Evolutionary conservation across 345 rosid genomes (phyloP), one percentile per base, ranked within the genome.

Genomic region (Pistacia atlantica): DNA sequence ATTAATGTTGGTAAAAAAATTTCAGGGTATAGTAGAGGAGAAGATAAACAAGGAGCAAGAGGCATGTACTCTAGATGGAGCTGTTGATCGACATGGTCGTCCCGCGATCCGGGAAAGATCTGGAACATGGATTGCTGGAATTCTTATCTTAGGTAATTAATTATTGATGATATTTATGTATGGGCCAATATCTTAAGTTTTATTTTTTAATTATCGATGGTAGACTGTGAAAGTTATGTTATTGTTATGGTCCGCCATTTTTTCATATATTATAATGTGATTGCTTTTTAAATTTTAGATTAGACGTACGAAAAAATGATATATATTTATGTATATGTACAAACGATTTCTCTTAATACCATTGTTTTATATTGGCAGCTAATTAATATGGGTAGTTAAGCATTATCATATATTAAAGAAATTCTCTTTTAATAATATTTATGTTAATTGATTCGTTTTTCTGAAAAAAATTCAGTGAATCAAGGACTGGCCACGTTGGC

Each of bases 401-500:
- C 55, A 55, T 14, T 64, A 8, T 35, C 13, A 37, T 71, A 64
- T 3, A 52, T 16, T 1, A 52, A 52, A 13, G 16, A 10, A 5
- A 20, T 12, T 25, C 14, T 49, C 4, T 17, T 18, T 18, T 28
- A 16, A 37, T 13, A 18, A 63, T 52, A 58, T 11, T 37, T 11
- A 25, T 25, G 25, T 20, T 1, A n/a, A n/a, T 8, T 10, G 28
- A 77, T 17, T 54, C 62, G 45, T 22, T 62, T 58, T 12, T n/a
- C 10, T 20, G 4, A 2, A 11, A 13, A 1, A 54, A 17, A 28
- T 60, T 56, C 86, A 95, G 99, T 93, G 85, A 96, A 93, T 77
- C 99, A 96, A 81, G 99, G 97, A 69, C 85, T 96, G 75, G 98
- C 99, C 2, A 96, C 98, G 25, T 83, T 96, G 60, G 98, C 98